Percentiles rank a stretch among this genome's conserved stretches.
These are phyloP conservation scores for Mycena sanguinolenta DNA, from an alignment of 768 basidiomycete genomes.

Conservation along the genomic window DNA sequence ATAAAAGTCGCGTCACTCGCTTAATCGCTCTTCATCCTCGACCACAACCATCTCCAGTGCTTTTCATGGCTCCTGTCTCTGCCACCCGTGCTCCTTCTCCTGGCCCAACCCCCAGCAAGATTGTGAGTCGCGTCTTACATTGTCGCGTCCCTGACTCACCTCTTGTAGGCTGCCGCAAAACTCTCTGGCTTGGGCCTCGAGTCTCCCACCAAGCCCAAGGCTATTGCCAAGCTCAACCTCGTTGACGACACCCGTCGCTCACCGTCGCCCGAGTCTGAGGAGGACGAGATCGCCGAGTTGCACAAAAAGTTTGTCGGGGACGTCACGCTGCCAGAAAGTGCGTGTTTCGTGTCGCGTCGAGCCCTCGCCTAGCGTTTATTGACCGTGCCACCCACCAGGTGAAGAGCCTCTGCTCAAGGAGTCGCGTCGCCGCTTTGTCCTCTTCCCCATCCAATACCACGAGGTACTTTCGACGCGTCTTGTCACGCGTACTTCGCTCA, in stretches of 20 bases:
- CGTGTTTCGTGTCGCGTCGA: conserved; percentile 31
- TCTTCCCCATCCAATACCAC: conserved; percentile 84
- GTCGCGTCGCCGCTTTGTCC: conserved; percentile 75
- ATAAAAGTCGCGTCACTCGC: conserved; percentile 32
- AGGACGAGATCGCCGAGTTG: conserved; percentile 52
- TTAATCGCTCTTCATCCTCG: conserved; percentile 9
- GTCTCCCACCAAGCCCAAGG: conserved; percentile 53
- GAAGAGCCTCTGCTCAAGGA: conserved; percentile 77
- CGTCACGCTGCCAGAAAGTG: conserved; percentile 63
- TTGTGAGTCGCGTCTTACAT: conserved; percentile 49
- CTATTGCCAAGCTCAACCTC: conserved; percentile 40
- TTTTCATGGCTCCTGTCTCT: conserved; percentile 47
- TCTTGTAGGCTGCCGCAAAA: conserved; percentile 56
- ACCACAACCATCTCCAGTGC: conserved; percentile 16
- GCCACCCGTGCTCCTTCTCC: conserved; percentile 47
- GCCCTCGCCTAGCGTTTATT: neutral
- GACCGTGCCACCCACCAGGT: conserved; percentile 45
- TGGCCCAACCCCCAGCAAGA: conserved; percentile 64
- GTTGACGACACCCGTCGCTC: conserved; percentile 53
- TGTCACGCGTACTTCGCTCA: conserved; percentile 74
- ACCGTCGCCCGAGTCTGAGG: conserved; percentile 49
- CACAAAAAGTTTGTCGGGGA: conserved; percentile 71
- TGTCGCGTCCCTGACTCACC: conserved; percentile 26
- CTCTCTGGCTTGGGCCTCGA: conserved; percentile 60
- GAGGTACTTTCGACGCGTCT: conserved; percentile 71